Base-by-base conservation (phyloP, 495 filamentous ascomycete species). In the Letharia columbiana region DNA sequence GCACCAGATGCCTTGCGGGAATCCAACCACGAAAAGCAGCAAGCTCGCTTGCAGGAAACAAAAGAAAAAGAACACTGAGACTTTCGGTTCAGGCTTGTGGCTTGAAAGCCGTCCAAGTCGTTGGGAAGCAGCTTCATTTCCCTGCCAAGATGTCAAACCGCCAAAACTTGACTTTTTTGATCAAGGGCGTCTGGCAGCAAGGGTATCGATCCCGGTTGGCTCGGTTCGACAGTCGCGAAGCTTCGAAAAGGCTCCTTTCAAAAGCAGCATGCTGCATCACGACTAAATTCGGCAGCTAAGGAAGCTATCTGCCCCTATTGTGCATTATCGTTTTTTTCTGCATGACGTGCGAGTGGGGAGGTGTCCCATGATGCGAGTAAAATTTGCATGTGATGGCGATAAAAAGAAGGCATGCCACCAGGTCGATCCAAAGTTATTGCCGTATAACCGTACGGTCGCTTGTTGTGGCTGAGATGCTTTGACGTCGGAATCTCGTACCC, bases 71-170 rank as follows among this genome's bases (percentile, higher is more conserved):
- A 28, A 28, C 23, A 28, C 23, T 28, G 23, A 28, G 23, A 28
- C 23, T 28, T 28, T 42, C 10, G 6, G 40, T 23, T 49, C 6
- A 49, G 20, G 7, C 49, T 52, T 5, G 49, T 52, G 11, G 49
- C 31, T 31, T 45, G 18, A 17, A 28, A 58, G 23, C 50, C 39
- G n/a, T 57, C 52, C 52, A 42, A 44, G 0, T 1, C 8, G 12
- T 35, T 61, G 12, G 8, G 20, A 31, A 3, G 54, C 11, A 40
- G 12, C 65, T 56, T 47, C 61, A 68, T 63, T 60, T 67, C 63
- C 40, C 18, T 61, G 41, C 64, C 67, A 62, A 68, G 60, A 5
- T 54, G 15, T 64, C 6, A 3, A 15, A 15, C 10, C 23, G 3
- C 20, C n/a, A 35, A 39, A 41, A 62, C 7, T 1, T 12, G 0